Conservation (phyloP, 306 rosid genomes). For the Trichosanthes truncata region DNA sequence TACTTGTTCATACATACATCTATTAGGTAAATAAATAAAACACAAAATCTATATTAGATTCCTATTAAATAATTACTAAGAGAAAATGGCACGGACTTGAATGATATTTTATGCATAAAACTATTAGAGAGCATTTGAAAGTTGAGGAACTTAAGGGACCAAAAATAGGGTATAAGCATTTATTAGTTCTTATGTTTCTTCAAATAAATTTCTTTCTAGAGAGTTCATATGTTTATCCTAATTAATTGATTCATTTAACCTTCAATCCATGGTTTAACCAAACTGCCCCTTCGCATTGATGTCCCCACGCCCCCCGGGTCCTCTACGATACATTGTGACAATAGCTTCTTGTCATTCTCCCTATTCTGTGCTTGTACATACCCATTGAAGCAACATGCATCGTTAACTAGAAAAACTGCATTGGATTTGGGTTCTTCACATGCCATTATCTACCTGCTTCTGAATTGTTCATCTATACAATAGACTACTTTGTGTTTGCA, state of each 20-base stretch:
- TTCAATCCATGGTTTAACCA: background rate
- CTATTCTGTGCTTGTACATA: background rate
- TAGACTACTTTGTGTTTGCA: conserved; percentile 14
- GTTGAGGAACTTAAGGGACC: background rate
- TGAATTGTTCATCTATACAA: background rate
- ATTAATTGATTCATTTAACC: background rate
- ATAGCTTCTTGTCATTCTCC: background rate
- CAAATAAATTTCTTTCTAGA: background rate
- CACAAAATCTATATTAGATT: background rate
- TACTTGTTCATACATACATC: background rate
- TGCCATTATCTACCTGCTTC: background rate
- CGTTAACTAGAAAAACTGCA: background rate
- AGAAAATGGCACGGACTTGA: background rate
- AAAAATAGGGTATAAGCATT: background rate
- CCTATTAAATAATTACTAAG: background rate
- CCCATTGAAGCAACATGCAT: background rate
- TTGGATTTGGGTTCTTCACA: background rate
- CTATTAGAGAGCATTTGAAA: background rate
- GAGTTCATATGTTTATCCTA: background rate
- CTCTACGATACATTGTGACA: background rate
- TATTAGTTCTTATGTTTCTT: background rate
- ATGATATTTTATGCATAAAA: background rate
- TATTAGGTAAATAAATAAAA: background rate
- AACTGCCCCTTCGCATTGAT: background rate
- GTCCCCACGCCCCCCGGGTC: too few species aligned